Base-by-base conservation (phyloP, 1,284 basidiomycete species). In the Sanghuangporus baumii region DNA sequence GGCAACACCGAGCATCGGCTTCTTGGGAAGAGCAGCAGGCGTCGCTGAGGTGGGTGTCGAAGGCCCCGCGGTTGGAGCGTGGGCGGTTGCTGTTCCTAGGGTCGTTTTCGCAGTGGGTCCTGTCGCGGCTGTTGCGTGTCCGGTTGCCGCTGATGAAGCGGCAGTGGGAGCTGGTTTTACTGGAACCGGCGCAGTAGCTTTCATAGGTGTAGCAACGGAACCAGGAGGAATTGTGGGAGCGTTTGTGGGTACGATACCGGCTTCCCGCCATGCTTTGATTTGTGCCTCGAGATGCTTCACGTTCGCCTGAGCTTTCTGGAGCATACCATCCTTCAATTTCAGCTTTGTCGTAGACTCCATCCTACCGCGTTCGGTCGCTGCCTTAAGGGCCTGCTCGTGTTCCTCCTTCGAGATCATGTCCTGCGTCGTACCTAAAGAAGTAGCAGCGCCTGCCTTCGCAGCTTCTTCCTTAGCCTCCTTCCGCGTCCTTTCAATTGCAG, bases 211-310 rank as follows among this genome's bases (percentile, higher is more conserved):
- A 9, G 69, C 40, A 14, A 65, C 60, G 26, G 67, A 36, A 40
- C 68, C 56, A 47, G 57, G 51, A 23, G 67, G 60, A 18, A 66
- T 61, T 2, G 65, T 48, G 8, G 69, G 26, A 6, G 69, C 55
- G 7, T 66, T 55, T 12, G 59, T 57, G 16, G 73, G 79, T 46
- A 84, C 57, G 8, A 82, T 57, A 1, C 85, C 83, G 0, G 76
- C 72, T 55, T 79, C 79, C 66, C 79, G 79, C 80, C 81, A 83
- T 65, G 81, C 79, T 48, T 81, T 71, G 16, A 89, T 78, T 64
- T 85, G 81, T 2, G 78, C 79, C 69, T 91, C 89, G 38, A 89
- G 74, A 7, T 86, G 83, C 73, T 89, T 89, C 55, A 89, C 73
- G 64, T 78, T 81, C 61, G 73, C 74, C 69, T 88, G 84, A 12